Base-by-base conservation (phyloP, 2,329 filamentous ascomycete species). In the Trichoderma gracile region DNA sequence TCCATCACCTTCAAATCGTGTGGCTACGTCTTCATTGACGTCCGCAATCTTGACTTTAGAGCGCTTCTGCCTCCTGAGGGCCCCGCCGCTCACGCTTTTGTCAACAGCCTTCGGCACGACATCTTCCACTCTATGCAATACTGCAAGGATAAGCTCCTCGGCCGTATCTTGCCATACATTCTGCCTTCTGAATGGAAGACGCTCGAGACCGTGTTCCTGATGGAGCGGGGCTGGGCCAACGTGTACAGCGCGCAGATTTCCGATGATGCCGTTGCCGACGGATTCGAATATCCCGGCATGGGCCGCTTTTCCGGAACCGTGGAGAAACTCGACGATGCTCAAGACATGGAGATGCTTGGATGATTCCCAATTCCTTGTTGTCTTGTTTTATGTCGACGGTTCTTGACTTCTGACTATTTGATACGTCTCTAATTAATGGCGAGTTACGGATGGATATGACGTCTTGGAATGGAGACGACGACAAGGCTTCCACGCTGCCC, bases 1-100 rank as follows among this genome's bases (percentile, higher is more conserved):
- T 73, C 70, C 15, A 73, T 89, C 33, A 78, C 79, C 1, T 82
- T 89, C 73, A 81, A 81, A 38, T 88, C 85, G 0, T 89, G 86
- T 70, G 87, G 87, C 57, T 89, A 89, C 69, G 83, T 81, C 40
- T 73, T 75, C 6, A 71, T 88, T 1, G 74, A 77, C 19, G 33
- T 66, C 0, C 61, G 70, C 0, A 71, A 71, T 27, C 73, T 80
- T 52, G 75, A 79, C 63, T 76, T 80, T 10, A 73, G 75, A 56
- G 67, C 67, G 25, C 70, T 80, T 53, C 68, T 79, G 21, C 71
- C 73, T 6, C 5, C 53, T 9, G 65, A 63, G 12, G 15, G 43
- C 3, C 40, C 33, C 17, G 27, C 45, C 33, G 58, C 27, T n/a
- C 33, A 53, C 38, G 49, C 30, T n/a, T 63, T 57, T 49, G 42